These are phyloP conservation scores for Asterophora lycoperdoides DNA, from an alignment of 768 basidiomycete species.

Conservation along the genomic window DNA sequence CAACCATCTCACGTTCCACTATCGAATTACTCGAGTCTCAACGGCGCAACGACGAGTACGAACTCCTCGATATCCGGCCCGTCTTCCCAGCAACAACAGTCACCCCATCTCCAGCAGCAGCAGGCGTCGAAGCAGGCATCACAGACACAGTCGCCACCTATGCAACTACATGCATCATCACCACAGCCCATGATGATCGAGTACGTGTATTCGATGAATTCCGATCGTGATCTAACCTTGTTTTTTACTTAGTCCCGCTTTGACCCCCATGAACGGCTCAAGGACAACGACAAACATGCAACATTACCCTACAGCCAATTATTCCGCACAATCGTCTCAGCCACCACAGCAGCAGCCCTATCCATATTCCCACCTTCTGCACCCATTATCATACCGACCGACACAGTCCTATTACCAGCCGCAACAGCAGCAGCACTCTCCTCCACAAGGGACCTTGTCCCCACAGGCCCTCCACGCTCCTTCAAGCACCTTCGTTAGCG, in stretches of 20 bases:
- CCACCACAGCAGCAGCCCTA: constrained; percentile 31
- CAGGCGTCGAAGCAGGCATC: constrained; percentile 25
- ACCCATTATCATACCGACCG: constrained; percentile 18
- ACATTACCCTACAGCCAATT: constrained; percentile 40
- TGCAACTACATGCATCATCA: constrained; percentile 25
- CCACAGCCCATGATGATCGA: constrained; percentile 60
- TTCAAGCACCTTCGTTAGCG: constrained; percentile 40
- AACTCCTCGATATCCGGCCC: constrained; percentile 27
- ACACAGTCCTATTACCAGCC: constrained; percentile 25
- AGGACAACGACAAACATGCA: constrained; percentile 26
- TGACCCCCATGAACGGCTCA: constrained; percentile 54
- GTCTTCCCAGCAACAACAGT: constrained; percentile 21
- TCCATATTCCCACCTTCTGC: constrained; percentile 43
- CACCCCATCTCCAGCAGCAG: constrained; percentile 19
- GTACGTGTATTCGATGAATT: constrained; percentile 38
- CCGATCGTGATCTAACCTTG: constrained; percentile 12
- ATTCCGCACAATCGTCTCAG: constrained; percentile 29
- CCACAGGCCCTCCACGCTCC: constrained; percentile 67
- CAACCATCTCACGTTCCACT: constrained; percentile 50
- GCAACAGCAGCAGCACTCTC: constrained; percentile 30
- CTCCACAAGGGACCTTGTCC: constrained; percentile 60
- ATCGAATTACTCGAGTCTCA: constrained; percentile 72
- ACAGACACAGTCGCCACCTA: constrained; percentile 24
- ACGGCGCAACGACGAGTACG: constrained; percentile 62
- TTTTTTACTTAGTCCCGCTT: constrained; percentile 42